Base-by-base conservation (phyloP, 2,329 filamentous ascomycete species). In the Aspergillus sp. region DNA sequence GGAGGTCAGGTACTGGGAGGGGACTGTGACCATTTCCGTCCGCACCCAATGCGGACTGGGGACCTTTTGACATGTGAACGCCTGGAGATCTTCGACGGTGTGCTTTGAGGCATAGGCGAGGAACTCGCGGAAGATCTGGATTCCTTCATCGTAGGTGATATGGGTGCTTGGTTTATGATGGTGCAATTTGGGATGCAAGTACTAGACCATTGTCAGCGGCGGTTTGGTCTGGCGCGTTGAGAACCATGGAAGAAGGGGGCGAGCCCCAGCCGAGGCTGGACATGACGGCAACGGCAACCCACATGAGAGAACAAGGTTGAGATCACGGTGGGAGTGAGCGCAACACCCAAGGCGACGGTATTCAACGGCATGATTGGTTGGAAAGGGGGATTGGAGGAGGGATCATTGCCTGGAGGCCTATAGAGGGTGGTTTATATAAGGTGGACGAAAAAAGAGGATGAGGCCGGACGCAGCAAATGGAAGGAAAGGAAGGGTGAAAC, bases 101-200 rank as follows among this genome's bases (percentile, higher is more conserved):
- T 96, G 90, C 57, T 90, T 86, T 1, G 93, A 91, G 3, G 91
- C 87, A 71, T 91, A 94, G 40, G 82, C 73, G 33, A 99, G 82
- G 71, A 99, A 97, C 33, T 87, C 83, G 46, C 91, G 89, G 62
- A 97, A 87, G 47, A 99, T 80, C 58, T 90, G 84, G 13, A 99
- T 81, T 35, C 92, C 93, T 74, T 96, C 89, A 67, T 97, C 89
- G 74, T 99, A 99, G 49, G 91, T 92, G 51, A 99, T 85, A 69
- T 95, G 90, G 1, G 89, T 88, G 1, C 90, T 95, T 0, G 93
- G 93, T 57, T 92, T 92, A 59, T 92, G 79, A 56, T 81, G 84
- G 26, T 87, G 79, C 1, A 84, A 82, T 65, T 88, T 88, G 58
- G 89, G 86, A 65, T 95, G 88, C 55, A 95, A 78, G 72, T 94